phyloP scores from a whole-genome alignment of 2,329 filamentous ascomycete genomes.

The Fusarium haematococcum region DNA sequence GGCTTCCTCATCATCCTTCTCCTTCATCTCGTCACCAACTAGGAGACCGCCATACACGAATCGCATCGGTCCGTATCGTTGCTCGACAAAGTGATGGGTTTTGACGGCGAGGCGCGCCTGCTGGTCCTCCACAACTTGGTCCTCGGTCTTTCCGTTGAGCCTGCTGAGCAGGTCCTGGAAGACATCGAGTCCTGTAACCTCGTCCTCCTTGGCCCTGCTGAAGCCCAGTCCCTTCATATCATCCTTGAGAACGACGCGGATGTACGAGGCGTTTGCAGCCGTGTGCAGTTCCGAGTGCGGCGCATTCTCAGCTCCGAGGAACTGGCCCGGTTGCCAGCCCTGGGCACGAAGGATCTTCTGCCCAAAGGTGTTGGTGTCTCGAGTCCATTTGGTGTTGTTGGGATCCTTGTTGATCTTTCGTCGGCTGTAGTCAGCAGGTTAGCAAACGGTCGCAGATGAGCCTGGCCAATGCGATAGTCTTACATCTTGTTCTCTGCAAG shows the following conservation, averaged over 20 bases:
- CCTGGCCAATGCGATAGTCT: not conserved
- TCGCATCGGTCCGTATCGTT: constrained; percentile 82
- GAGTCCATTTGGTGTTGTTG: constrained; percentile 94
- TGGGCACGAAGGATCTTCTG: constrained; percentile 89
- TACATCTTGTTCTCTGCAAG: constrained; percentile 53
- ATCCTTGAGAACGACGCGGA: constrained; percentile 87
- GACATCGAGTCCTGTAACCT: constrained; percentile 86
- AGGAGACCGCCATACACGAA: constrained; percentile 89
- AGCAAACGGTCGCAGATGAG: not conserved
- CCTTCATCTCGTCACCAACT: constrained; percentile 67
- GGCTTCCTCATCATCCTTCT: constrained; percentile 39
- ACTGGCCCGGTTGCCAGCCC: constrained; percentile 90
- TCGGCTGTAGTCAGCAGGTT: constrained; percentile 43
- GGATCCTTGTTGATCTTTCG: constrained; percentile 88
- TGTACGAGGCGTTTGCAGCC: constrained; percentile 84
- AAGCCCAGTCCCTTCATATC: constrained; percentile 92
- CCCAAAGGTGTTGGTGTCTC: constrained; percentile 84
- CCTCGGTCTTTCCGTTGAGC: constrained; percentile 87
- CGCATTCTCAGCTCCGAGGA: constrained; percentile 82
- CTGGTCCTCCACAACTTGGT: constrained; percentile 77
- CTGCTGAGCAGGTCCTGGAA: constrained; percentile 89
- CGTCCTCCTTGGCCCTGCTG: constrained; percentile 77
- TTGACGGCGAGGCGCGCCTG: constrained; percentile 76
- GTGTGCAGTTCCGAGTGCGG: constrained; percentile 82
- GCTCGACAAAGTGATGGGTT: constrained; percentile 78